Conservation (phyloP, 371 early-diverging fungal species). For the Batkoa obscura region DNA sequence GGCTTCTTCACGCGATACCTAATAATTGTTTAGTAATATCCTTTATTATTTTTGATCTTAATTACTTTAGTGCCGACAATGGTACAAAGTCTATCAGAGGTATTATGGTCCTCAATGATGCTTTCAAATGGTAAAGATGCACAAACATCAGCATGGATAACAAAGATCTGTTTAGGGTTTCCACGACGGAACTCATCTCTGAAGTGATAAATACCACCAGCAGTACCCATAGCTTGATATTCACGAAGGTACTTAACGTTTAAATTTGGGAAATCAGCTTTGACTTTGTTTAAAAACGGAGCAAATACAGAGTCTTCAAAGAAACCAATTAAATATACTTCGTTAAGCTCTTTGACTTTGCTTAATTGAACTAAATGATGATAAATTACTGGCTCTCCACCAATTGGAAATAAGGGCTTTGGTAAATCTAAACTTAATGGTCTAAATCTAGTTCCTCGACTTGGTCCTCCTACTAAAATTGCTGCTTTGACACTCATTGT, state of each 20-base stretch:
- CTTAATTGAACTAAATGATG: slow-evolving; percentile 87
- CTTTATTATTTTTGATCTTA: too few species aligned
- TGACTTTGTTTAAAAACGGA: slow-evolving; percentile 60
- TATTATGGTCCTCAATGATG: slow-evolving; percentile 64
- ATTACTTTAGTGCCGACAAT: slow-evolving; percentile 71
- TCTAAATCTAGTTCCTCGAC: slow-evolving; percentile 89
- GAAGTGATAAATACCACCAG: slow-evolving; percentile 94
- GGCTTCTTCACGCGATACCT: slow-evolving; percentile 50
- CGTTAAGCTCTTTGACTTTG: slow-evolving; percentile 65
- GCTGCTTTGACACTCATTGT: slow-evolving; percentile 42
- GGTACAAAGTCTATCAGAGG: slow-evolving; percentile 59
- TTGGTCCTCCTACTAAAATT: slow-evolving; percentile 93
- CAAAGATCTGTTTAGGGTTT: slow-evolving; percentile 75
- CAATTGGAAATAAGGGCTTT: slow-evolving; percentile 95
- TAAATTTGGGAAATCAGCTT: slow-evolving; percentile 63
- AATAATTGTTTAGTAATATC: too few species aligned
- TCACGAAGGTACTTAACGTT: slow-evolving; percentile 89
- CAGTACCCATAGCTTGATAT: slow-evolving; percentile 90
- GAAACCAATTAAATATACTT: slow-evolving; percentile 88
- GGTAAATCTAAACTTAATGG: slow-evolving; percentile 89
- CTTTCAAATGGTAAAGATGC: slow-evolving; percentile 78
- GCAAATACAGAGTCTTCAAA: slow-evolving; percentile 84
- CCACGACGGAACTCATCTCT: slow-evolving; percentile 87
- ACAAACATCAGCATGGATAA: slow-evolving; percentile 89
- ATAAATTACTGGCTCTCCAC: slow-evolving; percentile 83